Conservation (phyloP, 306 rosid genomes). For the Quillaja saponaria region DNA sequence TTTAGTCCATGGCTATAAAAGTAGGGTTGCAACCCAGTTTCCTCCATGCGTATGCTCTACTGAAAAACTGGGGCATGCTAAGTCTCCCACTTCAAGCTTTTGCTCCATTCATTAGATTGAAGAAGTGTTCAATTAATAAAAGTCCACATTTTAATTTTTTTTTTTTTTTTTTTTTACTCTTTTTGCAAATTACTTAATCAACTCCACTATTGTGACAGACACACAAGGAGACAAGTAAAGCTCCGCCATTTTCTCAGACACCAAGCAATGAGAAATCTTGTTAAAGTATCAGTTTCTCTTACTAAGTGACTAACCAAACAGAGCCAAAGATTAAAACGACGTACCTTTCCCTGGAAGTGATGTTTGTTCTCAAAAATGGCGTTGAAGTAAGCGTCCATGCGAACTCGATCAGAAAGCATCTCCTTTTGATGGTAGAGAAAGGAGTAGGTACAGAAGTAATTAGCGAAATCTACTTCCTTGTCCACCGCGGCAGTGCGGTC, state of each 20-base stretch:
- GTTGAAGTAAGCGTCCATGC: slow-evolving; percentile 91
- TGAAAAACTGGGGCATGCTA: no score
- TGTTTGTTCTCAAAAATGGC: slow-evolving; percentile 80
- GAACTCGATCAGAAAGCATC: slow-evolving; percentile 98
- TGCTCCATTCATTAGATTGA: not conserved
- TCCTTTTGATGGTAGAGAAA: slow-evolving; percentile 96
- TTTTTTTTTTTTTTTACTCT: no score
- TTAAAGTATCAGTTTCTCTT: not conserved
- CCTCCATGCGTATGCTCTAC: no score
- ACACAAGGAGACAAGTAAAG: no score
- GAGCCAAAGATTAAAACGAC: not conserved
- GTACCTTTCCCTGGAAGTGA: slow-evolving; percentile 83
- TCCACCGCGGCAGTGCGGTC: slow-evolving; percentile 48
- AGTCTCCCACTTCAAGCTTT: no score
- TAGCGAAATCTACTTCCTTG: slow-evolving; percentile 82
- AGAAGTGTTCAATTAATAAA: not conserved
- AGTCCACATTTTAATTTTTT: not conserved
- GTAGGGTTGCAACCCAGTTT: not conserved
- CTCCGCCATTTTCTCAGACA: no score
- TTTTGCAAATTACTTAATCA: not conserved
- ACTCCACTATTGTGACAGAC: not conserved
- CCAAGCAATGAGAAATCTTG: no score
- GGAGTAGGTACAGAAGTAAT: slow-evolving; percentile 91
- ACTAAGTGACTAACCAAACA: not conserved
- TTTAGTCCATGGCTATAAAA: not conserved